Percentiles rank a stretch among this genome's conserved stretches.
phyloP scores from a whole-genome alignment of 495 filamentous ascomycete species.

The Trichoderma reesei region DNA sequence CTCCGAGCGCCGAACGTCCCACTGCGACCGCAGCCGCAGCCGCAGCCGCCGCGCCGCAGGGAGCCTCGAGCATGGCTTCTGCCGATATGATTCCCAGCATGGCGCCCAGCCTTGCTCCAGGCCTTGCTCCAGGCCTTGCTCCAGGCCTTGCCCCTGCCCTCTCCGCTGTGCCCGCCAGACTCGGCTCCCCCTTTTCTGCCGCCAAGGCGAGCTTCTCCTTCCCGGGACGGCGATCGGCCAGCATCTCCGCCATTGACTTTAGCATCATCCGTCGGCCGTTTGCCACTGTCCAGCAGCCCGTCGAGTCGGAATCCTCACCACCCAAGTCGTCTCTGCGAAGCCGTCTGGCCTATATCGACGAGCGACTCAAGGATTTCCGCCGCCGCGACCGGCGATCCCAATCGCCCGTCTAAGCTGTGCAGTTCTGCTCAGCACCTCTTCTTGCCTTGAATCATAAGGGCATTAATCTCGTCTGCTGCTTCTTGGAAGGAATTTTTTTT shows the following conservation, averaged over 20 bases:
- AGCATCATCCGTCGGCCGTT: constrained; percentile 36
- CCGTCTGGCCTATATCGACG: constrained; percentile 42
- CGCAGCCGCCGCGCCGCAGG: no score
- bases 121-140: no score
- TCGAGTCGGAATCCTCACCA: constrained; percentile 20
- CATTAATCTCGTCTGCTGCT: no score
- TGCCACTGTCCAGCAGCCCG: constrained; percentile 31
- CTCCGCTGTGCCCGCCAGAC: constrained; percentile 27
- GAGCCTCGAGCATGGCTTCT: no score
- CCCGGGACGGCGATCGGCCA: constrained; percentile 24
- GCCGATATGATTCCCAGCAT: no score
- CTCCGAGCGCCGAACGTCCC: not conserved
- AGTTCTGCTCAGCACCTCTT: no score
- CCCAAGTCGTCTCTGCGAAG: constrained; percentile 26
- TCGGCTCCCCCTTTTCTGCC: constrained; percentile 43
- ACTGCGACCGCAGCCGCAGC: not conserved
- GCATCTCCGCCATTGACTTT: constrained; percentile 28
- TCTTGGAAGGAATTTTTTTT: no score
- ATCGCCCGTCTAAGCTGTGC: constrained; percentile 28
- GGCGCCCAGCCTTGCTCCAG: no score
- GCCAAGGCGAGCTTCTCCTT: constrained; percentile 38
- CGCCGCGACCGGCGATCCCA: constrained; percentile 31
- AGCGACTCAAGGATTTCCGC: constrained; percentile 41
- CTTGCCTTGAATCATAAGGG: no score
- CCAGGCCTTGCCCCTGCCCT: constrained; percentile 9